These are phyloP conservation scores for Phycomyces nitens DNA, from an alignment of 192 early-diverging fungal genomes.

Conservation along the genomic window DNA sequence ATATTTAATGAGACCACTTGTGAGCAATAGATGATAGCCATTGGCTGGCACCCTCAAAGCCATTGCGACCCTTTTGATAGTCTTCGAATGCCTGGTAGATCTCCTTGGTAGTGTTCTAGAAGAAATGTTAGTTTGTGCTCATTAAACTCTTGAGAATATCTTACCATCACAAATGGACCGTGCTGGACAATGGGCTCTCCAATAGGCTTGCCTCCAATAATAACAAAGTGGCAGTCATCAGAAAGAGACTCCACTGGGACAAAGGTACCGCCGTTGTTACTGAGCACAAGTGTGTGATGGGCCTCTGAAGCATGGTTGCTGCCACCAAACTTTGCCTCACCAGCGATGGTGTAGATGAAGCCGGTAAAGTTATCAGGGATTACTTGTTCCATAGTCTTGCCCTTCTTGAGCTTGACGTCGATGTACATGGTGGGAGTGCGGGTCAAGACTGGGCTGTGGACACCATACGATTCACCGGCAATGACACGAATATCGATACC, in stretches of 20 bases:
- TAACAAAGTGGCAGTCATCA: constrained; percentile 28
- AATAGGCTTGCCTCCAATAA: constrained; percentile 36
- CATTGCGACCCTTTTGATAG: constrained; percentile 58
- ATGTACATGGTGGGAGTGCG: constrained; percentile 78
- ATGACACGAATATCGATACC: constrained; percentile 76
- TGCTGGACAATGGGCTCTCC: constrained; percentile 60
- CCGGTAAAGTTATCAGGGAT: constrained; percentile 55
- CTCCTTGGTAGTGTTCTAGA: constrained; percentile 41
- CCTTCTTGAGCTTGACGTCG: constrained; percentile 63
- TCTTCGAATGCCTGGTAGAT: constrained; percentile 52
- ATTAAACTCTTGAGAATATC: too few relatives aligned
- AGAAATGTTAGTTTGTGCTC: not conserved
- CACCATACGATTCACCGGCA: constrained; percentile 76
- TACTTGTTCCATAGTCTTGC: constrained; percentile 48
- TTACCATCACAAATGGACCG: constrained; percentile 62
- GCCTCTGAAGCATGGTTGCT: constrained; percentile 27
- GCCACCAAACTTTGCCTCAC: constrained; percentile 50
- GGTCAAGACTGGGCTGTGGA: constrained; percentile 66
- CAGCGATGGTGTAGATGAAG: constrained; percentile 62
- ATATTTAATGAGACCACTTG: constrained; percentile 6
- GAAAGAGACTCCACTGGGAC: constrained; percentile 38
- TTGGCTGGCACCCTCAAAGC: constrained; percentile 62
- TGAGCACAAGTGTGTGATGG: constrained; percentile 46
- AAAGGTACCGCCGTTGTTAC: constrained; percentile 30
- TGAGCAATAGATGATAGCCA: constrained; percentile 46